Evolutionary conservation across 1,284 basidiomycete genomes (phyloP), one percentile per base, ranked within the genome.

Genomic region (Melampsora americana): DNA sequence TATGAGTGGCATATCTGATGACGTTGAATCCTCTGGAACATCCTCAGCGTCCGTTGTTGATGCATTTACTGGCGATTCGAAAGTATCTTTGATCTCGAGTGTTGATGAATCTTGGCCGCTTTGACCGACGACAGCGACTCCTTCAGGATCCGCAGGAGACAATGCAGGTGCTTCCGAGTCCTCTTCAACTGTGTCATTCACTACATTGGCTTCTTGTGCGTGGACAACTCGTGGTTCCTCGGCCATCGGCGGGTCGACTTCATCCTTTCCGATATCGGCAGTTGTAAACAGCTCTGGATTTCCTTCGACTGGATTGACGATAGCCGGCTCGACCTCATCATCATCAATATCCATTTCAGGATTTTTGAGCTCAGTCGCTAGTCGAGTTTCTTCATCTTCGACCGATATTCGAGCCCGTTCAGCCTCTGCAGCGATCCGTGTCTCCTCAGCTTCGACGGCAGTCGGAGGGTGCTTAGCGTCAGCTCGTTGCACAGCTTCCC

Each of bases 331-430:
- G 42, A 12, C 42, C 12, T 42, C 42, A 14, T 14, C 42, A 42
- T 11, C 2, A 11, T 42, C 42, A 42, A 14, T 14, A 42, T 42
- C 42, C 12, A 42, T 42, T 42, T 11, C 11, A 42, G 42, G 11
- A 2, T 42, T 42, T 42, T 42, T 14, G 42, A 42, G 42, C 11
- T 14, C 42, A 42, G 20, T 28, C 14, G 53, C 53, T n/a, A 23
- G 53, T 56, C 20, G 53, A 56, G 53, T 28, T 59, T 59, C 53
- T 59, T 59, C 53, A 23, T 20, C 50, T 53, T 53, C 50, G 50
- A 26, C 50, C 16, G 23, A 12, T 9, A 20, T 53, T 20, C 50
- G 50, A 53, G 50, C 50, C 50, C 23, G 20, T 20, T 20, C 7
- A 20, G n/a, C 18, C n/a, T 23, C 53, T 23, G 53, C n/a, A 23